Conservation (phyloP, 257 asterid genomes). For the Penstemon barbatus region DNA sequence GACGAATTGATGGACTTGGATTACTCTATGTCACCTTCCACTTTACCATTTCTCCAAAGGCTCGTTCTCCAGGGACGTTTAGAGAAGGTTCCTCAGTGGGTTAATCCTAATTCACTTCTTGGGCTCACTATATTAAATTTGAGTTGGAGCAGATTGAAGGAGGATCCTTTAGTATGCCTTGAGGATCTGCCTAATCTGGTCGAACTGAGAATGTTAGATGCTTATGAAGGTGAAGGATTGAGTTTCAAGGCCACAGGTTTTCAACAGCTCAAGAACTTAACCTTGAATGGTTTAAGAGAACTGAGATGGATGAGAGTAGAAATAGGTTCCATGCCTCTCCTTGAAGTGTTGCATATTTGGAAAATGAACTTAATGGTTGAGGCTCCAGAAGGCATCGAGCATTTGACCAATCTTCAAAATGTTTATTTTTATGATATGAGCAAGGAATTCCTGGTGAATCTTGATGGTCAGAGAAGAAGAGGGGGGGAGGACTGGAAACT, state of each 20-base stretch:
- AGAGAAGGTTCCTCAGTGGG: constrained; percentile 24
- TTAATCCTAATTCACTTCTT: constrained; percentile 13
- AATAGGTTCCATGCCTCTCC: constrained; percentile 27
- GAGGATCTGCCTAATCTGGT: constrained; percentile 26
- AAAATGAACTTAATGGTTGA: constrained; percentile 18
- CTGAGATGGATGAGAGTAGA: constrained; percentile 25
- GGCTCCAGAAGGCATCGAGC: constrained; percentile 15
- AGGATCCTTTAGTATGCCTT: constrained; percentile 20
- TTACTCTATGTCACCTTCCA: background rate
- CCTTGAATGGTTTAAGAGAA: background rate
- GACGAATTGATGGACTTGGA: constrained; percentile 16
- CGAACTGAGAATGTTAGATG: background rate
- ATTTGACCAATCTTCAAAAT: constrained; percentile 13
- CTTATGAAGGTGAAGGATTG: constrained; percentile 29
- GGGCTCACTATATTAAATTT: background rate
- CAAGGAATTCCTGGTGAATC: background rate
- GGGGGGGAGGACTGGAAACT: no score
- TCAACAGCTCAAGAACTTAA: constrained; percentile 9
- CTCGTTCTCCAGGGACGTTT: constrained; percentile 12
- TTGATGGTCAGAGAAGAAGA: background rate
- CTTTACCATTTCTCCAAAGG: background rate
- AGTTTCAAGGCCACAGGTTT: constrained; percentile 17
- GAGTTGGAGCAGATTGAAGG: background rate
- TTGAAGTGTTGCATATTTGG: background rate
- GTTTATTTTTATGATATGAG: constrained; percentile 4